phyloP scores from a whole-genome alignment of 768 basidiomycete species.

The Termitomyces sp. region DNA sequence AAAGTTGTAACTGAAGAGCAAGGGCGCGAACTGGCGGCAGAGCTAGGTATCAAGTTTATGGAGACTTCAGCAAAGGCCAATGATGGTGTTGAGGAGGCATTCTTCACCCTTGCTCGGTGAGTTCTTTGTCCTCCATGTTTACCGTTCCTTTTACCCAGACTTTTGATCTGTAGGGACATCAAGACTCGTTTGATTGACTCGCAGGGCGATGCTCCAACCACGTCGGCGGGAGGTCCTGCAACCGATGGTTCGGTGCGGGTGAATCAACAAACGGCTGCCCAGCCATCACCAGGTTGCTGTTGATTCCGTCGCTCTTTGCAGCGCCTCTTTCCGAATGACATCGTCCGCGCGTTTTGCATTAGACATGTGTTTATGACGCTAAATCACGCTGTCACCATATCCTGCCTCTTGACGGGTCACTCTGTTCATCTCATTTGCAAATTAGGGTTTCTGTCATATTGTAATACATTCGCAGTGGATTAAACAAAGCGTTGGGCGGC shows the following conservation, averaged over 20 bases:
- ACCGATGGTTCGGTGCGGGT: conserved; percentile 59
- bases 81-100: conserved; percentile 97
- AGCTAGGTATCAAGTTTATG: conserved; percentile 94
- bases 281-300: conserved; percentile 47
- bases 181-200: conserved; percentile 97
- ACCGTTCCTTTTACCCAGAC: background rate
- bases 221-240: conserved; percentile 30
- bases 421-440: conserved; percentile 16
- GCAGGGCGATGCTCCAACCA: conserved; percentile 56
- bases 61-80: conserved; percentile 98
- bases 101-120: conserved; percentile 93
- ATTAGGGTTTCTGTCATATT: conserved; percentile 15
- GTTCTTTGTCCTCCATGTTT: conserved; percentile 18
- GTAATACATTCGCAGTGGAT: conserved; percentile 18
- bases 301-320: conserved; percentile 21
- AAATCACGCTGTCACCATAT: background rate
- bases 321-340: background rate
- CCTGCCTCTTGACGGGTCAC: conserved; percentile 3
- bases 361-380: background rate
- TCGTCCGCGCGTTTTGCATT: background rate
- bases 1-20: conserved; percentile 87
- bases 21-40: conserved; percentile 86
- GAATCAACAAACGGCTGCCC: conserved; percentile 46
- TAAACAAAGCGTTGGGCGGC: conserved; percentile 3
- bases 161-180: conserved; percentile 70